Evolutionary conservation across 805 yeast species (phyloP).

Genomic region (Metschnikowia koreensis): DNA sequence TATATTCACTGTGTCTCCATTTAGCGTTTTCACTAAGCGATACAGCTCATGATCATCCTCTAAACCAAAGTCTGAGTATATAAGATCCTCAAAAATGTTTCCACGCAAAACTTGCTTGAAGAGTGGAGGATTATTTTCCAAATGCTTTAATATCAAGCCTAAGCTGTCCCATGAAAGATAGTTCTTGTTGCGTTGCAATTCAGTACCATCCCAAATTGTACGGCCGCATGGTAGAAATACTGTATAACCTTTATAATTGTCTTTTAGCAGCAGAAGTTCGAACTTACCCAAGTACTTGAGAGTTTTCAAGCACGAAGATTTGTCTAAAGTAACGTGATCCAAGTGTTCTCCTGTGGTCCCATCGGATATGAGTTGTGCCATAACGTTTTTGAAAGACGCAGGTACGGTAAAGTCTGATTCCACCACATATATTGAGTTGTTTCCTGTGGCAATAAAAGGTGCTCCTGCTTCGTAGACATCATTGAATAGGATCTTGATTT

Average conservation of each 20-base stretch:
- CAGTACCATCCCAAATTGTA: slow-evolving; percentile 14
- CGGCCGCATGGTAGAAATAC: slow-evolving; percentile 72
- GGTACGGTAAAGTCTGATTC: slow-evolving; percentile 66
- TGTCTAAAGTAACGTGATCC: slow-evolving; percentile 33
- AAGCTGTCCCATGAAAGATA: slow-evolving; percentile 59
- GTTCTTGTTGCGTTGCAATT: slow-evolving; percentile 6
- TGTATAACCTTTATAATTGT: slow-evolving; percentile 65
- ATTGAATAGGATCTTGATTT: slow-evolving; percentile 43
- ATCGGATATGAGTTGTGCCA: slow-evolving; percentile 46
- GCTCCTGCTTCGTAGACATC: slow-evolving; percentile 50
- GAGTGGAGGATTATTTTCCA: slow-evolving; percentile 51
- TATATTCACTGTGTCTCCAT: slow-evolving; percentile 29
- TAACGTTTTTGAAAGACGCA: slow-evolving; percentile 56
- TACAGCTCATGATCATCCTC: slow-evolving; percentile 19
- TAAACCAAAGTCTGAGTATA: slow-evolving; percentile 61
- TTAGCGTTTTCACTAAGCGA: slow-evolving; percentile 20
- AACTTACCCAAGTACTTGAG: slow-evolving; percentile 54
- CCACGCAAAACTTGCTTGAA: slow-evolving; percentile 55
- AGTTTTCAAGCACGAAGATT: slow-evolving; percentile 58
- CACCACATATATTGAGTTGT: slow-evolving; percentile 61
- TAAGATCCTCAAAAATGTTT: slow-evolving; percentile 56
- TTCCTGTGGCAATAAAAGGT: slow-evolving; percentile 52
- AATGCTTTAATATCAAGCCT: slow-evolving; percentile 58
- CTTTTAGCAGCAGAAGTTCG: slow-evolving; percentile 50
- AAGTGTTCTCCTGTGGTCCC: slow-evolving; percentile 27